Percentiles rank a stretch among this genome's conserved stretches.
These are phyloP conservation scores for Aegilops umbellulata DNA, from an alignment of 176 grass and related monocot species.

Conservation along the genomic window DNA sequence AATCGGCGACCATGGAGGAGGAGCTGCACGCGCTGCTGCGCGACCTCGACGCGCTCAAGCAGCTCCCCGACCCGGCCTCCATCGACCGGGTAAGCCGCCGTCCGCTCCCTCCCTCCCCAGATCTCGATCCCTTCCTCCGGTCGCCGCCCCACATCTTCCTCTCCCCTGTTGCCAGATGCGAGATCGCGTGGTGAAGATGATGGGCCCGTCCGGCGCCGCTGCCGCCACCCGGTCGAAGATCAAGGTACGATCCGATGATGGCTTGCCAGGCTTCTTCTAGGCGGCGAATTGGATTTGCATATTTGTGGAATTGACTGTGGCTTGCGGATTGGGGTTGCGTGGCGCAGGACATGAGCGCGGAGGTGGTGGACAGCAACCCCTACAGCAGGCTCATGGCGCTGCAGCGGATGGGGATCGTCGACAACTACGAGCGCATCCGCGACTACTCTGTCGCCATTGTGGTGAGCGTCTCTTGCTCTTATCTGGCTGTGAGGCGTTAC, in stretches of 20 bases:
- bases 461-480: constrained; percentile 35
- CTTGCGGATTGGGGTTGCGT: neutral
- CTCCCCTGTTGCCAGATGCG: constrained; percentile 48
- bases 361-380: constrained; percentile 86
- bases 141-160: neutral
- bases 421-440: constrained; percentile 84
- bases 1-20: constrained; percentile 65
- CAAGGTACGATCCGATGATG: constrained; percentile 50
- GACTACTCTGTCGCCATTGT: constrained; percentile 85
- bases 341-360: constrained; percentile 89
- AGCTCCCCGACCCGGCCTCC: constrained; percentile 32
- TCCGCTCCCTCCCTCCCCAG: neutral
- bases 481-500: neutral
- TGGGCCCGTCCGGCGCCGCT: constrained; percentile 12
- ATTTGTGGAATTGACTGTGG: neutral
- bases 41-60: constrained; percentile 69
- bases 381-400: constrained; percentile 97
- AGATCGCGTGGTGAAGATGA: constrained; percentile 39
- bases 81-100: constrained; percentile 47
- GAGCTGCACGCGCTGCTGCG: constrained; percentile 56
- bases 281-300: neutral
- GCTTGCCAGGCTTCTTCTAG: neutral
- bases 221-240: constrained; percentile 55
- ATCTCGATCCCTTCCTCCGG: constrained; percentile 17
- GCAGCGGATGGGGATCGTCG: constrained; percentile 91